Evolutionary conservation across 768 basidiomycete genomes (phyloP).

Genomic region (Paxillus rubicundulus): DNA sequence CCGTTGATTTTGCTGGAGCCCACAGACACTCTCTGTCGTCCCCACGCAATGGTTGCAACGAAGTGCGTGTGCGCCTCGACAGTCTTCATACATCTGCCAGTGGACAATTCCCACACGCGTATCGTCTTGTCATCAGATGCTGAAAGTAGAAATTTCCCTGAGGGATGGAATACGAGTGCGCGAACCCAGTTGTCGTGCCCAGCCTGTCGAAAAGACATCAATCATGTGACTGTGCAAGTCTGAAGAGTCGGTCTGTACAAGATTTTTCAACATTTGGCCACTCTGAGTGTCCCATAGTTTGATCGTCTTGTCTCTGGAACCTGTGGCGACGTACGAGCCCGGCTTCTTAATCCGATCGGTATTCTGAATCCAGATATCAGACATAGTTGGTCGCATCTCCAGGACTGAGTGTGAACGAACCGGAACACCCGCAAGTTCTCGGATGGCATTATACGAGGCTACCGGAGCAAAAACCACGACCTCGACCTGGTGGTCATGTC

Average conservation of each 20-base stretch:
- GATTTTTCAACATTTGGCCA: conserved; percentile 76
- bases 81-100: conserved; percentile 82
- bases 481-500: conserved; percentile 87
- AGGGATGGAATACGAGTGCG: conserved; percentile 84
- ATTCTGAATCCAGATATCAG: conserved; percentile 34
- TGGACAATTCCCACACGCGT: conserved; percentile 84
- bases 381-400: not conserved
- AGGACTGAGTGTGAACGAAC: conserved; percentile 39
- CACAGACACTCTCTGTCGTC: conserved; percentile 50
- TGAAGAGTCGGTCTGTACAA: conserved; percentile 44
- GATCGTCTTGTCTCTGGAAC: conserved; percentile 88
- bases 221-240: not conserved
- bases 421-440: conserved; percentile 71
- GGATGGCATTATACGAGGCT: conserved; percentile 69
- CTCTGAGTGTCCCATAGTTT: conserved; percentile 86
- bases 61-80: conserved; percentile 88
- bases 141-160: conserved; percentile 86
- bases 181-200: conserved; percentile 93
- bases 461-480: conserved; percentile 78
- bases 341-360: conserved; percentile 49
- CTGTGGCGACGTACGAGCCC: conserved; percentile 70
- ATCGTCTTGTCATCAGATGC: conserved; percentile 92
- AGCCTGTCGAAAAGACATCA: conserved; percentile 38
- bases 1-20: conserved; percentile 39
- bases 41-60: conserved; percentile 81